Evolutionary conservation across 257 asterid species (phyloP).

Genomic region (Scutellaria baicalensis): DNA sequence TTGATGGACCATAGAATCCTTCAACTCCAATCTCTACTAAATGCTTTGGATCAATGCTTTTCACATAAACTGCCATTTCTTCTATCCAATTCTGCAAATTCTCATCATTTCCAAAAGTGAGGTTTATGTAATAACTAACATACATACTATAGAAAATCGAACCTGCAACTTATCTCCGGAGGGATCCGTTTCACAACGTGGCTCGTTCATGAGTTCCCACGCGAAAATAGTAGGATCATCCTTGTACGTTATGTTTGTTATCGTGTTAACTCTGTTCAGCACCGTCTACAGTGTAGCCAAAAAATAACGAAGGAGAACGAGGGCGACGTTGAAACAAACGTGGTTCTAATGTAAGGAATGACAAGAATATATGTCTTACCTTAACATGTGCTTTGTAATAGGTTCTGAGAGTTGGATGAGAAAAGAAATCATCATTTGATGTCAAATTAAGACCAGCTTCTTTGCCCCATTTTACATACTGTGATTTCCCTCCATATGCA

Average conservation of each 20-base stretch:
- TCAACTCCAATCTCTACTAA: conserved; percentile 75
- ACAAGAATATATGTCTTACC: conserved; percentile 41
- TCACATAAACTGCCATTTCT: conserved; percentile 67
- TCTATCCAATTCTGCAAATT: conserved; percentile 54
- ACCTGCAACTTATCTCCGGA: conserved; percentile 82
- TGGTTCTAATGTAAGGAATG: no score
- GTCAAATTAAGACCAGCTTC: conserved; percentile 77
- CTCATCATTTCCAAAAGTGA: no score
- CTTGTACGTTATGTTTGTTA: conserved; percentile 76
- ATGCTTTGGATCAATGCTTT: conserved; percentile 88
- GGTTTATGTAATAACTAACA: no score
- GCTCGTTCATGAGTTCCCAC: conserved; percentile 96
- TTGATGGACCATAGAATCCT: conserved; percentile 91
- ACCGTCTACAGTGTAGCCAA: conserved; percentile 40
- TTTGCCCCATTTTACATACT: conserved; percentile 94
- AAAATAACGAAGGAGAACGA: background rate
- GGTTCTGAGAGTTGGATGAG: conserved; percentile 59
- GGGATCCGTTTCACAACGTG: conserved; percentile 82
- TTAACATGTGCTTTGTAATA: conserved; percentile 83
- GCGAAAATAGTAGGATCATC: conserved; percentile 86
- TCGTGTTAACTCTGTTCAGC: conserved; percentile 61
- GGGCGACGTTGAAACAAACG: no score
- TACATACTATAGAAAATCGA: no score
- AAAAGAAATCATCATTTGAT: conserved; percentile 84
- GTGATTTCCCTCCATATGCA: conserved; percentile 90